phyloP scores from a whole-genome alignment of 2,329 filamentous ascomycete genomes.

The Paecilomyces variotii region DNA sequence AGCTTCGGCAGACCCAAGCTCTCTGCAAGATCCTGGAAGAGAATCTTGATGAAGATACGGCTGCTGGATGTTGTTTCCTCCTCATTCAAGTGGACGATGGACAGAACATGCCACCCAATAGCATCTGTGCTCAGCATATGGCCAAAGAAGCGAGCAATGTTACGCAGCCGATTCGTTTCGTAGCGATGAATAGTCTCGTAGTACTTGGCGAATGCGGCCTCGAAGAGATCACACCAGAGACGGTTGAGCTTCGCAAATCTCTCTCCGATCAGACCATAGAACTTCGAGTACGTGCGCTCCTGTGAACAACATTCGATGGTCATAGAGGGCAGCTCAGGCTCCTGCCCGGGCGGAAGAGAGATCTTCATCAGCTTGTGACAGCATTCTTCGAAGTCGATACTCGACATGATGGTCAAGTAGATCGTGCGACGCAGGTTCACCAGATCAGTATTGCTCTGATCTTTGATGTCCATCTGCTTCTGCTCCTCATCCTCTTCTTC shows the following conservation, averaged over 20 bases:
- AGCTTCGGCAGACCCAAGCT: conserved; percentile 77
- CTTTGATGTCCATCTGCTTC: conserved; percentile 88
- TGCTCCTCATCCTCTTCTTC: conserved; percentile 70
- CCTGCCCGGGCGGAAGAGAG: conserved; percentile 75
- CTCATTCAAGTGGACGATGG: conserved; percentile 81
- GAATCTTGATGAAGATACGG: conserved; percentile 96
- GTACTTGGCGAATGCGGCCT: conserved; percentile 82
- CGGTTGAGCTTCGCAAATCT: conserved; percentile 93
- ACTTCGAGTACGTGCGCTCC: conserved; percentile 95
- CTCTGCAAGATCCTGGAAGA: conserved; percentile 87
- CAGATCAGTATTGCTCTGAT: conserved; percentile 91
- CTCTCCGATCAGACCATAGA: conserved; percentile 90
- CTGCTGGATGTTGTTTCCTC: conserved; percentile 95
- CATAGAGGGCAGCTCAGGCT: conserved; percentile 90
- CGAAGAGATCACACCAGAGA: conserved; percentile 88
- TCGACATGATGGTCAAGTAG: conserved; percentile 96
- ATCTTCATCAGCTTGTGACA: conserved; percentile 97
- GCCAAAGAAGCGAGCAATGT: conserved; percentile 91
- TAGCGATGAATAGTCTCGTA: conserved; percentile 97
- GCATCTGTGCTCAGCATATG: conserved; percentile 82
- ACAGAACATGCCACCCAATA: conserved; percentile 85
- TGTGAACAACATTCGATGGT: conserved; percentile 95
- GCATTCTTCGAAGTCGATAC: conserved; percentile 90
- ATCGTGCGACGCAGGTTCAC: conserved; percentile 90
- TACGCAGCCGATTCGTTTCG: conserved; percentile 89